Conservation (phyloP, 2,329 filamentous ascomycete genomes). For the Dactylellina parvicollis region DNA sequence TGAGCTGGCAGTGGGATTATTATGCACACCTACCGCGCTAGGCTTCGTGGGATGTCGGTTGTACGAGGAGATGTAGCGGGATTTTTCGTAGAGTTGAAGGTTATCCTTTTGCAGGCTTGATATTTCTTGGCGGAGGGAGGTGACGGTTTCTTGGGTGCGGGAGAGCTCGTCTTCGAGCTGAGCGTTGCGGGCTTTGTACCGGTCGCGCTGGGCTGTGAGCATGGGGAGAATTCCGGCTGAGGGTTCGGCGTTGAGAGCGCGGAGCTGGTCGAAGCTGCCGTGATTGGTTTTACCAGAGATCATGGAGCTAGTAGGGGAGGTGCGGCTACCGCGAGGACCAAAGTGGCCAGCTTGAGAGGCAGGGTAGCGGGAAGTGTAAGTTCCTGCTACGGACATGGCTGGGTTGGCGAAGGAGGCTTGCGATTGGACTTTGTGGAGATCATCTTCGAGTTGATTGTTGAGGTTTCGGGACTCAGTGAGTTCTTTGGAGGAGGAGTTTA, state of each 20-base stretch:
- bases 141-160: slow-evolving; percentile 81
- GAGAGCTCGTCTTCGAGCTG: slow-evolving; percentile 91
- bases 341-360: slow-evolving; percentile 67
- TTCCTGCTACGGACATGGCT: slow-evolving; percentile 90
- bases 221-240: slow-evolving; percentile 89
- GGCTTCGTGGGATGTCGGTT: slow-evolving; percentile 74
- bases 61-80: slow-evolving; percentile 93
- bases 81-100: slow-evolving; percentile 95
- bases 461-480: slow-evolving; percentile 84
- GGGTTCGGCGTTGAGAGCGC: slow-evolving; percentile 60
- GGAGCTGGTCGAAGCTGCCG: slow-evolving; percentile 61
- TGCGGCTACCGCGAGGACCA: slow-evolving; percentile 69
- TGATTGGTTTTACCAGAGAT: slow-evolving; percentile 93
- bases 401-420: slow-evolving; percentile 78
- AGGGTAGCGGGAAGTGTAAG: slow-evolving; percentile 82
- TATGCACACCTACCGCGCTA: slow-evolving; percentile 75
- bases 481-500: slow-evolving; percentile 83
- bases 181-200: slow-evolving; percentile 94
- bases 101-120: slow-evolving; percentile 95
- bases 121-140: slow-evolving; percentile 87
- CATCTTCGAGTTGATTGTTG: slow-evolving; percentile 89
- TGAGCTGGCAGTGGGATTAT: slow-evolving; percentile 68
- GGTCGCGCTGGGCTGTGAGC: slow-evolving; percentile 96
- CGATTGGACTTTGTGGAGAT: slow-evolving; percentile 85
- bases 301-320: slow-evolving; percentile 95